Evolutionary conservation across 2,329 filamentous ascomycete species (phyloP).

Genomic region (Colletotrichum cereale): DNA sequence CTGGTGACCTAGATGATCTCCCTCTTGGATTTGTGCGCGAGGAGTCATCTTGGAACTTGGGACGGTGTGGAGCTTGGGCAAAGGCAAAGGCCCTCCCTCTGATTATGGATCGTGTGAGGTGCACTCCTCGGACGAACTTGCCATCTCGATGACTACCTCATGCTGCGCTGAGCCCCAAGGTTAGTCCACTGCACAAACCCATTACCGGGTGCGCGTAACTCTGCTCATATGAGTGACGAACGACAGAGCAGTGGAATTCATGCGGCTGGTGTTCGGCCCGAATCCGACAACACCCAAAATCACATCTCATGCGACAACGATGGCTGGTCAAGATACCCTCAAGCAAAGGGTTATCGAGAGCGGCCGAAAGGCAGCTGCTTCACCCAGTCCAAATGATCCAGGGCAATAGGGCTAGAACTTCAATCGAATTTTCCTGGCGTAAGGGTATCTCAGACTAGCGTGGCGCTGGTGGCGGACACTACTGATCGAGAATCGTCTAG

Average conservation of each 20-base stretch:
- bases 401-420: conserved; percentile 24
- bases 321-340: not conserved
- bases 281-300: not conserved
- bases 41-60: conserved; percentile 4
- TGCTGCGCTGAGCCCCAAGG: not conserved
- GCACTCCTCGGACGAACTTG: conserved; percentile 30
- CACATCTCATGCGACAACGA: not conserved
- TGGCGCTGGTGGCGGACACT: conserved; percentile 13
- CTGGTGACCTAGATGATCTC: not conserved
- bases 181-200: conserved; percentile 4
- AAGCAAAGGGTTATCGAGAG: rapidly evolving
- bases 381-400: not conserved
- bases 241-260: not conserved
- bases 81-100: conserved; percentile 4
- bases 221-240: conserved; percentile 10
- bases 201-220: not conserved
- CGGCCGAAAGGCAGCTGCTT: not conserved
- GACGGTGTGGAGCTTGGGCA: conserved; percentile 34
- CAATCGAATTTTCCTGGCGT: conserved; percentile 16
- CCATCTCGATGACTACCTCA: conserved; percentile 1
- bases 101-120: conserved; percentile 1
- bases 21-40: not conserved
- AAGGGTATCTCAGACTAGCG: not conserved
- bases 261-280: not conserved
- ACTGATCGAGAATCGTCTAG: not conserved